These are phyloP conservation scores for Termitomyces sp. DNA, from an alignment of 768 basidiomycete genomes.

Conservation along the genomic window DNA sequence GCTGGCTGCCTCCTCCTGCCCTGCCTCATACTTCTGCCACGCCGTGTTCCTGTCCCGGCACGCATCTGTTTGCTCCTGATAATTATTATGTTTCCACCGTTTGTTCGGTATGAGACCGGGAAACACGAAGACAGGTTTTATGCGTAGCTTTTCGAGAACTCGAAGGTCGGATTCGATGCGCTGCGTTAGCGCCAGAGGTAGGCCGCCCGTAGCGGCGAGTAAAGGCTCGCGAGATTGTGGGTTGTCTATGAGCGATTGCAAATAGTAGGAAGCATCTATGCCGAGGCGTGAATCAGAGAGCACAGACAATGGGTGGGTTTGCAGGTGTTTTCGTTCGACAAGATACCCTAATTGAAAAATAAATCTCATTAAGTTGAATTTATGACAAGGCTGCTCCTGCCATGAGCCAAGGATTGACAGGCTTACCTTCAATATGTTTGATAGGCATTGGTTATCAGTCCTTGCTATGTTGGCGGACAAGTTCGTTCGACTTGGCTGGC, in stretches of 20 bases:
- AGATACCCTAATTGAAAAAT: conserved; percentile 59
- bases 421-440: conserved; percentile 78
- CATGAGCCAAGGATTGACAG: neutral
- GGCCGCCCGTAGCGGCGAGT: conserved; percentile 90
- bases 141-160: conserved; percentile 81
- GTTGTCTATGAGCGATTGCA: conserved; percentile 71
- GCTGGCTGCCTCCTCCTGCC: conserved; percentile 85
- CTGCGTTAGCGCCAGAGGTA: conserved; percentile 81
- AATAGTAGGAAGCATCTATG: conserved; percentile 92
- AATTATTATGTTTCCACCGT: conserved; percentile 60
- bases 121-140: conserved; percentile 99
- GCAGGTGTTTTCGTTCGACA: conserved; percentile 81
- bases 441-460: conserved; percentile 55
- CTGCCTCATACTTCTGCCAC: conserved; percentile 91
- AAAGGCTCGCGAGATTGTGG: conserved; percentile 83
- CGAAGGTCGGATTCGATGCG: conserved; percentile 93
- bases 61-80: conserved; percentile 56
- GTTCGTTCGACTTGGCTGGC: conserved; percentile 24
- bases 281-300: conserved; percentile 92
- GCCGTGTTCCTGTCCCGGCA: conserved; percentile 78
- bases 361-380: conserved; percentile 7
- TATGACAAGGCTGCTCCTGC: neutral
- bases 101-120: conserved; percentile 80
- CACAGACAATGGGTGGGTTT: conserved; percentile 73
- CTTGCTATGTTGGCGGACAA: conserved; percentile 22